These are phyloP conservation scores for Cordyceps fumosorosea DNA, from an alignment of 2,329 filamentous ascomycete genomes.

Conservation along the genomic window DNA sequence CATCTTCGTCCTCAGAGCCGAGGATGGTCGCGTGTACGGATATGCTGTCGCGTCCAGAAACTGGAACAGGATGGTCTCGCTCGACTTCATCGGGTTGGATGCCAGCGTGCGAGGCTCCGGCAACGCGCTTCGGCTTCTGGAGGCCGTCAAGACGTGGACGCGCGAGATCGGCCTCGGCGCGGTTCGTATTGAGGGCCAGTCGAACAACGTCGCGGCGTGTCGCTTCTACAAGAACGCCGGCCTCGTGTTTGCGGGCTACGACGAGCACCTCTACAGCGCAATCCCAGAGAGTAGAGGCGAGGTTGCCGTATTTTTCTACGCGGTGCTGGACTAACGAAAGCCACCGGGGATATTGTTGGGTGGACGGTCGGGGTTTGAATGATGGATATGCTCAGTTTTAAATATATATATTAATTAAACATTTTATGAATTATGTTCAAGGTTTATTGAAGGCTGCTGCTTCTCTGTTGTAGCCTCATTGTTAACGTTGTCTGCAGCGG, in stretches of 20 bases:
- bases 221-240: constrained; percentile 16
- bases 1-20: constrained; percentile 4
- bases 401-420: background rate
- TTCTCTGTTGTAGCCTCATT: background rate
- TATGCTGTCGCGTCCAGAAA: constrained; percentile 14
- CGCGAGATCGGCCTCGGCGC: constrained; percentile 13
- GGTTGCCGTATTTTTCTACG: constrained; percentile 17
- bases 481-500: background rate
- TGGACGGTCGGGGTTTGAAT: too few relatives aligned
- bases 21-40: constrained; percentile 6
- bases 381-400: background rate
- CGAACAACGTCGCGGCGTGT: constrained; percentile 16
- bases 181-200: constrained; percentile 15
- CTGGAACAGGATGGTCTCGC: constrained; percentile 18
- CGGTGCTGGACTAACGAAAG: constrained; percentile 2
- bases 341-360: too few relatives aligned
- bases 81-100: constrained; percentile 16
- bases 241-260: constrained; percentile 17
- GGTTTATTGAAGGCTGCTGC: background rate
- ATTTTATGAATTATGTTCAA: background rate
- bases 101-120: constrained; percentile 13
- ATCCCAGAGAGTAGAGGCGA: constrained; percentile 13
- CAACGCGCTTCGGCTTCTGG: constrained; percentile 12
- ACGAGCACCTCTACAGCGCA: constrained; percentile 16
- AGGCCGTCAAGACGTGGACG: constrained; percentile 15